Evolutionary conservation across 2,329 filamentous ascomycete genomes (phyloP), one percentile per base, ranked within the genome.

Genomic region (Bretziella fagacearum): DNA sequence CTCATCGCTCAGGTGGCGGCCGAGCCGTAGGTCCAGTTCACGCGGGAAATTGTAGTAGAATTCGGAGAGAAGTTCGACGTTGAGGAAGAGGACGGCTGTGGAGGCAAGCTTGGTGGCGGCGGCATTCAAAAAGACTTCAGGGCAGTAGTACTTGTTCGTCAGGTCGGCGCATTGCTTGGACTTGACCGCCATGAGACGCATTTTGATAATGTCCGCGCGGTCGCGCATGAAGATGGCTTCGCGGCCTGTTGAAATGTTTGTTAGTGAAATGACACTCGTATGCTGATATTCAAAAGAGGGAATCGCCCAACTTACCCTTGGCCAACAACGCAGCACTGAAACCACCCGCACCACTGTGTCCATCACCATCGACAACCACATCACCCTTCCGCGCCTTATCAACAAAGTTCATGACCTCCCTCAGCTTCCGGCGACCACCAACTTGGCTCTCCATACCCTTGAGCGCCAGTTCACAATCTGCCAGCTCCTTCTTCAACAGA

Each of bases 21-120:
- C 85, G 8, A 98, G 78, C 27, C 87, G 77, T 51, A 81, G 67
- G 60, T 98, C 91, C 10, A 98, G 73, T 59, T 95, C 86, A 32
- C 91, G 76, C 0, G 91, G 91, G 63, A 98, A 98, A 59, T 91
- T 86, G 65, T 95, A 94, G 66, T 94, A 95, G 61, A 96, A 98
- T 58, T 98, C 93, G 2, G 84, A 89, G 15, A 98, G 74, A 17
- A 98, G 73, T 65, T 98, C 93, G 8, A 96, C 91, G 57, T 98
- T 95, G 25, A 98, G 73, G 69, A 98, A 98, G 0, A 98, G 75
- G 6, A 98, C 91, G 2, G 91, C 89, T 0, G 91, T 98, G 1
- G 85, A 81, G 2, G 89, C 93, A 42, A 98, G 74, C 63, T 96
- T 96, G 55, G 87, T 84, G 1, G 91, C 87, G 2, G 94, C 91